Conservation (phyloP, 2,329 filamentous ascomycete species). For the Macroventuria anomochaeta region DNA sequence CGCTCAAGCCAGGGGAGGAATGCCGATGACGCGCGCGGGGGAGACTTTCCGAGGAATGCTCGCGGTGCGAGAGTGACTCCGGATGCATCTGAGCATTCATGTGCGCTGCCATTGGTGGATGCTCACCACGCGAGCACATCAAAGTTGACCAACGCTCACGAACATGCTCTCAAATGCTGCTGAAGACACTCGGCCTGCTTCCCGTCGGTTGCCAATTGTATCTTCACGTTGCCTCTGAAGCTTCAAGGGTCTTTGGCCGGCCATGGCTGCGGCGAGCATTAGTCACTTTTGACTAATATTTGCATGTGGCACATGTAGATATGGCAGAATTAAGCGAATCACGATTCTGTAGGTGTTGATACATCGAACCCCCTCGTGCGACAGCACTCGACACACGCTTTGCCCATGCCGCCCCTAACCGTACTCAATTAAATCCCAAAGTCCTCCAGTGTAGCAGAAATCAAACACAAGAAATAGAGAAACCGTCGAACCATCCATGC, state of each 20-base stretch:
- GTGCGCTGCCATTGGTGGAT: constrained; percentile 10
- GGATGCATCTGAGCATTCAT: not conserved
- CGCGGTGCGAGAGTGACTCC: constrained; percentile 1
- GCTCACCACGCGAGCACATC: constrained; percentile 2
- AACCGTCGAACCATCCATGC: constrained; percentile 9
- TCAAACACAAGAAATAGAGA: constrained; percentile 18
- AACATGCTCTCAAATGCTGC: not conserved
- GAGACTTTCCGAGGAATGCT: constrained; percentile 1
- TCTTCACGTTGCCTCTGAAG: not conserved
- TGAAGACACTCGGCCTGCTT: not conserved
- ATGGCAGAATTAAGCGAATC: constrained; percentile 16
- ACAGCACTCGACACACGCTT: constrained; percentile 12
- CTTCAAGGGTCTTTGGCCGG: constrained; percentile 5
- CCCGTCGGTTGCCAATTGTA: not conserved
- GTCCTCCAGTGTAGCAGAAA: constrained; percentile 4
- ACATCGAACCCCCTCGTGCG: constrained; percentile 29
- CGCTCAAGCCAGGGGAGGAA: constrained; percentile 20
- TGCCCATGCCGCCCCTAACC: constrained; percentile 11
- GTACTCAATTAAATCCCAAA: constrained; percentile 10
- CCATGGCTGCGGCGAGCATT: constrained; percentile 9
- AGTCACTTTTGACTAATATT: constrained; percentile 19
- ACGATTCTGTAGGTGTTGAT: constrained; percentile 36
- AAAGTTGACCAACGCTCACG: not conserved
- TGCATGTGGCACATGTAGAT: constrained; percentile 13
- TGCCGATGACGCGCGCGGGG: constrained; percentile 24